Conservation (phyloP, 768 basidiomycete genomes). For the Saitozyma podzolica region DNA sequence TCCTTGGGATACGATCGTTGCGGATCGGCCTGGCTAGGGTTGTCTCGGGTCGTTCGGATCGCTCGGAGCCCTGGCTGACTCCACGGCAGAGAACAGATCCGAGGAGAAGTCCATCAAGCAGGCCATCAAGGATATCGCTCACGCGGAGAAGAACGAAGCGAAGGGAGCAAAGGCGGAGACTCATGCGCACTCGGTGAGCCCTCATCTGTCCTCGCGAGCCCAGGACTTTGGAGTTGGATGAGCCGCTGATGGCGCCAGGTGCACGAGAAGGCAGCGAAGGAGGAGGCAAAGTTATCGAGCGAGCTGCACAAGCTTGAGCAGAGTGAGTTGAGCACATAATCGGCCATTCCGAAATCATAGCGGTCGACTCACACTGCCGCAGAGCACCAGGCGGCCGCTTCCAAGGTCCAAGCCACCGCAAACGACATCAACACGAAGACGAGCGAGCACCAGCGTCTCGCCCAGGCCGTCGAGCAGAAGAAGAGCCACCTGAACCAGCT, state of each 20-base stretch:
- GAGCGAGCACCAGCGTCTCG: slow-evolving; percentile 1
- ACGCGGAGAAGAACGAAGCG: slow-evolving; percentile 60
- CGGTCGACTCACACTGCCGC: neutral
- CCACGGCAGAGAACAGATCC: slow-evolving; percentile 30
- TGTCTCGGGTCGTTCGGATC: neutral
- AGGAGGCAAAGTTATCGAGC: slow-evolving; percentile 60
- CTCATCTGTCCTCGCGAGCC: neutral
- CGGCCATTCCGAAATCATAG: neutral
- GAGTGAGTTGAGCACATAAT: slow-evolving; percentile 15
- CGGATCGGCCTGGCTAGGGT: neutral
- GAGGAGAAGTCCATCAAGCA: slow-evolving; percentile 62
- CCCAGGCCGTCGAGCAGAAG: neutral
- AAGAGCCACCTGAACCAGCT: slow-evolving; percentile 4
- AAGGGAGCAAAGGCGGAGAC: slow-evolving; percentile 59
- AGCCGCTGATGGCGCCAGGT: slow-evolving; percentile 47
- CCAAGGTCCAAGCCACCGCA: slow-evolving; percentile 5
- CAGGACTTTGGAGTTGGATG: neutral
- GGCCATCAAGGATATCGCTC: slow-evolving; percentile 60
- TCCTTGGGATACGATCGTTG: neutral
- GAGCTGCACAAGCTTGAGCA: slow-evolving; percentile 61
- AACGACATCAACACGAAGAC: slow-evolving; percentile 3
- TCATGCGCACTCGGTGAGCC: slow-evolving; percentile 23
- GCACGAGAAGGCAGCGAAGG: slow-evolving; percentile 58
- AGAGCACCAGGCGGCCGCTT: slow-evolving; percentile 11
- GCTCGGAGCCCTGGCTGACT: neutral